These are phyloP conservation scores for Chaetoceros tenuissimus DNA, from an alignment of 108 stramenopile species.

Conservation along the genomic window DNA sequence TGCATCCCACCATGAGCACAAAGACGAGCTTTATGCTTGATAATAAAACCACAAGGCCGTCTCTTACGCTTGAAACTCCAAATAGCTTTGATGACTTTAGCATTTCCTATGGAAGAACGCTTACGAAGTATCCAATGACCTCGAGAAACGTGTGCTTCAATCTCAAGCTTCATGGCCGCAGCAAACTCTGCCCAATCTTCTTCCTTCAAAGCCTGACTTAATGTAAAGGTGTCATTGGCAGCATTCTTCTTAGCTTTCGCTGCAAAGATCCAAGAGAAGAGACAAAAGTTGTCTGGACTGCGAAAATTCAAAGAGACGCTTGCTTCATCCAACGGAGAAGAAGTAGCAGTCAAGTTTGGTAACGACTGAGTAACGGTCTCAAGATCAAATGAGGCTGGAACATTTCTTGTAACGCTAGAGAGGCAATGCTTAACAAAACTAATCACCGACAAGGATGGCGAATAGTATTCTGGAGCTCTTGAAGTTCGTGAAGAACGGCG, in stretches of 20 bases:
- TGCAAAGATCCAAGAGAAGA: neutral
- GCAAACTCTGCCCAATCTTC: conserved; percentile 5
- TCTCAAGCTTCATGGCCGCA: conserved; percentile 3
- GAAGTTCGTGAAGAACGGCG: no score
- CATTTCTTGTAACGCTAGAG: no score
- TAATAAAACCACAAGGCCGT: no score
- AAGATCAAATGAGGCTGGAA: no score
- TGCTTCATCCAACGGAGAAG: no score
- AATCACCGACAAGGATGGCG: no score
- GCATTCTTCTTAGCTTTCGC: no score
- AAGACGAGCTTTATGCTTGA: conserved; percentile 18
- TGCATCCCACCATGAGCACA: conserved; percentile 23
- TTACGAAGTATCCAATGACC: conserved; percentile 6
- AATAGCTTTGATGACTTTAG: conserved; percentile 7
- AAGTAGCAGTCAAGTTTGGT: no score
- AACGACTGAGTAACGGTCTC: no score
- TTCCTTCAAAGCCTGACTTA: conserved; percentile 3
- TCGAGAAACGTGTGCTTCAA: neutral
- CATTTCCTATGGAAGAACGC: conserved; percentile 4
- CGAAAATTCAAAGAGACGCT: neutral
- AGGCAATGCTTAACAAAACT: no score
- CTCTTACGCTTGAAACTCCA: conserved; percentile 13
- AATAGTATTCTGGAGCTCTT: no score
- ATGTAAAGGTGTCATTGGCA: conserved; percentile 2
- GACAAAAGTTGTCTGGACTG: neutral